phyloP scores from a whole-genome alignment of 768 basidiomycete genomes.

The Rhizopogon vulgaris region DNA sequence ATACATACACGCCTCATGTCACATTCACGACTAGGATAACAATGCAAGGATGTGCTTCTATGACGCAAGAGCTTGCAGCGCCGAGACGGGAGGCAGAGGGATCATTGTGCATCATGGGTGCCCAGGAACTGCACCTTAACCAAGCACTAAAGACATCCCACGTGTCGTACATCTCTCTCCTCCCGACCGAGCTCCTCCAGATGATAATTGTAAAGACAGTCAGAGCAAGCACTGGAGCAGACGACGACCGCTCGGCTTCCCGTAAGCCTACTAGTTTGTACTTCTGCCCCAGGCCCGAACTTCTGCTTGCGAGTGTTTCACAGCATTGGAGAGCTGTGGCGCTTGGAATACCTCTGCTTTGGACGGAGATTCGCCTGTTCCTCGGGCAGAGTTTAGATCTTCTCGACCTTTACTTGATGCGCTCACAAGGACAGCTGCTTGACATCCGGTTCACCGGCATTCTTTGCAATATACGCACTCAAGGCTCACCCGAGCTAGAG shows the following conservation, averaged over 20 bases:
- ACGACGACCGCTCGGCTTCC: not conserved
- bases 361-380: slow-evolving; percentile 27
- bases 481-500: slow-evolving; percentile 7
- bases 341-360: slow-evolving; percentile 31
- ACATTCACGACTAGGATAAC: not conserved
- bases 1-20: not conserved
- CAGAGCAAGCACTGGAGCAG: slow-evolving; percentile 1
- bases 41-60: slow-evolving; percentile 2
- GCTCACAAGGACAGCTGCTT: slow-evolving; percentile 20
- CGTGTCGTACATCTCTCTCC: slow-evolving; percentile 9
- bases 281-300: slow-evolving; percentile 13
- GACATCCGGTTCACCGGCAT: slow-evolving; percentile 15
- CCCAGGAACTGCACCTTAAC: slow-evolving; percentile 11
- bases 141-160: slow-evolving; percentile 2
- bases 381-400: slow-evolving; percentile 21
- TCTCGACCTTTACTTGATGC: slow-evolving; percentile 20
- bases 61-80: slow-evolving; percentile 10
- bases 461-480: slow-evolving; percentile 14
- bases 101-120: slow-evolving; percentile 14
- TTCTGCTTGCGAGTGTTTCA: slow-evolving; percentile 37
- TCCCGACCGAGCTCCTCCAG: slow-evolving; percentile 22
- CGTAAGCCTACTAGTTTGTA: not conserved
- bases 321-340: slow-evolving; percentile 36
- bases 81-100: slow-evolving; percentile 16
- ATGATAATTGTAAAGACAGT: slow-evolving; percentile 19